Evolutionary conservation across 2,329 filamentous ascomycete genomes (phyloP), one percentile per base, ranked within the genome.

Genomic region (Madurella mycetomatis): DNA sequence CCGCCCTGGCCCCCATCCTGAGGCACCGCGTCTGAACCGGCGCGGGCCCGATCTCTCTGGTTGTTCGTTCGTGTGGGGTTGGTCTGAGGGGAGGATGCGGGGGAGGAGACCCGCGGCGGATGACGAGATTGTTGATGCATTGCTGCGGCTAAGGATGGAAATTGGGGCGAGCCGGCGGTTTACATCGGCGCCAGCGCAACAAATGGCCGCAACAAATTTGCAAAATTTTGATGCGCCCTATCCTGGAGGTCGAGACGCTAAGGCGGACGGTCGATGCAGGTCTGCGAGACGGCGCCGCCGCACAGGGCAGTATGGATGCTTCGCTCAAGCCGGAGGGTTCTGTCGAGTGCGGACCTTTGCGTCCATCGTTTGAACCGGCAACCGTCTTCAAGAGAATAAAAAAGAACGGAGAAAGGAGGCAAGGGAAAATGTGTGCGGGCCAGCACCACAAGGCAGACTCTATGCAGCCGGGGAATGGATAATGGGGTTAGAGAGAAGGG

Each of bases 101-200:
- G 85, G 58, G 89, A 90, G 58, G 86, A 81, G 66, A 84, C 81
- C 70, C 85, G 81, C 61, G 88, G 86, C 62, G 87, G 82, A 59
- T 85, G 82, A 65, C 92, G 85, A 64, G 88, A 86, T 73, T 92
- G 89, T 74, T 95, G 92, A 82, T 96, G 91, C 92, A 96, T 96
- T 64, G 41, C 42, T 68, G 76, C 58, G 58, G 59, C 30, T 49
- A 53, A 44, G 49, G 46, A 54, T 60, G 50, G 54, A 34, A 11
- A 43, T n/a, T 41, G 45, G 42, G 34, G 49, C 42, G n/a, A 30
- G 43, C 19, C 39, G 54, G 32, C 40, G 49, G 31, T 45, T 61
- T 45, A 62, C 56, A 64, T 60, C 41, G 59, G 60, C 53, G 44
- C 54, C 51, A 31, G 44, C 42, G 47, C 42, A 17, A 47, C 39